Evolutionary conservation across 768 basidiomycete genomes (phyloP).

Genomic region (Ramaria sp.): DNA sequence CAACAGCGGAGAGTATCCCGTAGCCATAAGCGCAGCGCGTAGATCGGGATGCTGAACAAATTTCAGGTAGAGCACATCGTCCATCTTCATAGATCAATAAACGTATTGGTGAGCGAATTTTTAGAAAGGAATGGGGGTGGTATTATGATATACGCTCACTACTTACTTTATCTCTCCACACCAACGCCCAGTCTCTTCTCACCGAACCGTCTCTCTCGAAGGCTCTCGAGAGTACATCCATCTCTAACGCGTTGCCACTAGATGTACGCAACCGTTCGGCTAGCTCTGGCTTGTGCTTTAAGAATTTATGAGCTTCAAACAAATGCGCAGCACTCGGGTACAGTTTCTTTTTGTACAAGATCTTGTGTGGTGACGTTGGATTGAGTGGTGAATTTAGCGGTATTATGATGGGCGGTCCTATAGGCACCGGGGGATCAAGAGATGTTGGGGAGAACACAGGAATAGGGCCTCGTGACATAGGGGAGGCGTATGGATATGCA

Average conservation of each 20-base stretch:
- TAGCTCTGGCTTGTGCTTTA: conserved; percentile 36
- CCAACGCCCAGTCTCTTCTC: conserved; percentile 44
- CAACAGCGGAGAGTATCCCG: conserved; percentile 42
- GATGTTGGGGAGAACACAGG: conserved; percentile 18
- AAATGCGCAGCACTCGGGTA: conserved; percentile 69
- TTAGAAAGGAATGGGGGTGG: background rate
- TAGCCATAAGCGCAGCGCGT: conserved; percentile 40
- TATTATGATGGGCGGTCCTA: conserved; percentile 19
- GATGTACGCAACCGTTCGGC: conserved; percentile 44
- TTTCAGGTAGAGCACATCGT: conserved; percentile 55
- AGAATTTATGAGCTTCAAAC: conserved; percentile 66
- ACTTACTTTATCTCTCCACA: conserved; percentile 41
- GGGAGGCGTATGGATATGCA: background rate
- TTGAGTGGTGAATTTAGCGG: conserved; percentile 47
- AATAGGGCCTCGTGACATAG: conserved; percentile 11
- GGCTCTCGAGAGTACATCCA: conserved; percentile 23
- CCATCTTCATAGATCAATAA: conserved; percentile 35
- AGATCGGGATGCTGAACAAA: conserved; percentile 60
- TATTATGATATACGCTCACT: background rate
- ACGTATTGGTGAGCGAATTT: background rate
- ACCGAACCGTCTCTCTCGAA: conserved; percentile 23
- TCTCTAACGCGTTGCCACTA: conserved; percentile 27
- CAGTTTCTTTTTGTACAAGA: conserved; percentile 39
- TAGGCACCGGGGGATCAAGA: conserved; percentile 33
- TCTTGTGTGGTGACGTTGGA: conserved; percentile 36